A percentile compares a stretch with the other conserved stretches of the same genome.
phyloP scores from a whole-genome alignment of 257 asterid species.

The Rauvolfia tetraphylla region DNA sequence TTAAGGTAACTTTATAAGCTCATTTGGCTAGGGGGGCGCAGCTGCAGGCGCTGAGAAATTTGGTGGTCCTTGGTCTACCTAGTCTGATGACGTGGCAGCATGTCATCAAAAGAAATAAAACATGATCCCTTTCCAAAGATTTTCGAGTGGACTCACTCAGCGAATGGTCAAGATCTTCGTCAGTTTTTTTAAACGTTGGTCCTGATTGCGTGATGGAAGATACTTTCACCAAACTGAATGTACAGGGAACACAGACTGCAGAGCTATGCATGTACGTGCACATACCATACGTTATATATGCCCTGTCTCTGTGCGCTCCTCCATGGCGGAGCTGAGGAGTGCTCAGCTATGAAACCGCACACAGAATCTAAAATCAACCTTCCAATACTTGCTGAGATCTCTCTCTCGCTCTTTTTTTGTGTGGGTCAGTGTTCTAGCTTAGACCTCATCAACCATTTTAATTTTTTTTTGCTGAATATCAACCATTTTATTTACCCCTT shows the following conservation, averaged over 20 bases:
- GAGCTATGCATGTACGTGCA: constrained; percentile 14
- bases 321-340: background rate
- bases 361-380: background rate
- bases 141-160: constrained; percentile 20
- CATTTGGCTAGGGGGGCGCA: too few species aligned
- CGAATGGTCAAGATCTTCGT: constrained; percentile 39
- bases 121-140: constrained; percentile 20
- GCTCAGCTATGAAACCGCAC: background rate
- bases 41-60: background rate
- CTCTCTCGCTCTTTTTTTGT: too few species aligned
- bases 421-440: too few species aligned
- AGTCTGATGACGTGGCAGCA: constrained; percentile 17
- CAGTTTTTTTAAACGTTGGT: constrained; percentile 16
- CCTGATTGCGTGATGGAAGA: constrained; percentile 22
- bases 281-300: constrained; percentile 11
- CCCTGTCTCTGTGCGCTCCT: background rate
- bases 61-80: constrained; percentile 10
- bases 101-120: constrained; percentile 17
- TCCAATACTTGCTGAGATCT: background rate
- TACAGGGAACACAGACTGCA: constrained; percentile 1
- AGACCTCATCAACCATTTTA: too few species aligned
- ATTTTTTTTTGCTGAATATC: too few species aligned
- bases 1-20: background rate
- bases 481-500: too few species aligned
- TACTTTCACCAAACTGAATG: constrained; percentile 2